Conservation (phyloP, 257 asterid species). For the Solanum okadae region DNA sequence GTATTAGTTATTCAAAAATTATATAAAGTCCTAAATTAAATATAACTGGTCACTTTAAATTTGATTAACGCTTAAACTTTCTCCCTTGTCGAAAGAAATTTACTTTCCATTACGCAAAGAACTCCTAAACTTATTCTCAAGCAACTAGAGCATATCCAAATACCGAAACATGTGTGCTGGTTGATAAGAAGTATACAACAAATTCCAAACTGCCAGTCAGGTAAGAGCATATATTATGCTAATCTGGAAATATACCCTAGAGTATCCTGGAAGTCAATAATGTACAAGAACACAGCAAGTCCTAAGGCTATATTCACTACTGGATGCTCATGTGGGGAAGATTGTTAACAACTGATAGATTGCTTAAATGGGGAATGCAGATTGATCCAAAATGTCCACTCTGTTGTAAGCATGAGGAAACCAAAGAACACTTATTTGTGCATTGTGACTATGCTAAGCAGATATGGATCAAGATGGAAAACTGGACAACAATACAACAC, state of each 20-base stretch:
- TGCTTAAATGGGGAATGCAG: background rate
- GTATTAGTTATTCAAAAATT: no score
- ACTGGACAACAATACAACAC: no score
- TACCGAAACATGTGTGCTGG: background rate
- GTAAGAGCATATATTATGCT: background rate
- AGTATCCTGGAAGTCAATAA: background rate
- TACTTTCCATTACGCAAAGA: no score
- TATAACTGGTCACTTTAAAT: no score
- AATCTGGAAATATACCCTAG: background rate
- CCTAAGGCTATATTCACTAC: background rate
- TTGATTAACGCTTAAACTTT: no score
- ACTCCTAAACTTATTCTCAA: no score
- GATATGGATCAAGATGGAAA: no score
- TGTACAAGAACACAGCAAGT: no score
- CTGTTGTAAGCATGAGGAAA: background rate
- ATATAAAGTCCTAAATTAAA: no score
- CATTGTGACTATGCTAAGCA: no score
- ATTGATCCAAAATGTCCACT: background rate
- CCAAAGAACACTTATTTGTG: background rate
- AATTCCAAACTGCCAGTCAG: background rate
- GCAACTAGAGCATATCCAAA: background rate
- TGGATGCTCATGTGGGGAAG: background rate
- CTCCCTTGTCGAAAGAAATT: no score
- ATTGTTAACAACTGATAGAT: background rate
- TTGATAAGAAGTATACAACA: no score